A percentile compares a stretch with the other conserved stretches of the same genome.
Evolutionary conservation across 1,284 basidiomycete genomes (phyloP).

Genomic region (Flammula alnicola): DNA sequence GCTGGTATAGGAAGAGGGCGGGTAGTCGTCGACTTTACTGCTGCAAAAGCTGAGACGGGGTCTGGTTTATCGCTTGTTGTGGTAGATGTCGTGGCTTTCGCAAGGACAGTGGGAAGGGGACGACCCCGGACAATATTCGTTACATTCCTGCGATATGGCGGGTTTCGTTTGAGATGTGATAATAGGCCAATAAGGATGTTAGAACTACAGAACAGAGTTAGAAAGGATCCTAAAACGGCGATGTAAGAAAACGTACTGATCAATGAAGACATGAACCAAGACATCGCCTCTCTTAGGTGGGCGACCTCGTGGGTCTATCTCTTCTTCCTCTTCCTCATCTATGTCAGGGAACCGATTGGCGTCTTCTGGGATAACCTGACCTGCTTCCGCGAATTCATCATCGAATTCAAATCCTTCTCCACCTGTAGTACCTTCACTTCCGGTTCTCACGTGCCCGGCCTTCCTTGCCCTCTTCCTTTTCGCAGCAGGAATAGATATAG

Average conservation of each 20-base stretch:
- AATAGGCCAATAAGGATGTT: conserved; percentile 85
- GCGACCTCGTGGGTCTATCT: conserved; percentile 52
- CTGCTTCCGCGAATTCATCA: conserved; percentile 18
- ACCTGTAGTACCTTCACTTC: conserved; percentile 16
- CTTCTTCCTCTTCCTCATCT: conserved; percentile 35
- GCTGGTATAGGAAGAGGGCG: conserved; percentile 26
- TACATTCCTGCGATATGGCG: conserved; percentile 31
- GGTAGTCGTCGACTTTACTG: conserved; percentile 19
- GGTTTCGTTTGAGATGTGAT: conserved; percentile 60
- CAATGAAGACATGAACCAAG: conserved; percentile 83
- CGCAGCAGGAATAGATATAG: conserved; percentile 12
- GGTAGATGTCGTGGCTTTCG: conserved; percentile 14
- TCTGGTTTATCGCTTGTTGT: conserved; percentile 10
- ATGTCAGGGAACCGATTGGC: conserved; percentile 7
- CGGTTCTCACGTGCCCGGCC: conserved; percentile 18
- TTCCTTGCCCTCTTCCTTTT: conserved; percentile 32
- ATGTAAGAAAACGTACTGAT: conserved; percentile 60
- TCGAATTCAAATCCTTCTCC: conserved; percentile 18
- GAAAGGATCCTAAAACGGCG: not conserved
- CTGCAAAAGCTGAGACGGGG: conserved; percentile 22
- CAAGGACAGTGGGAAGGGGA: conserved; percentile 20
- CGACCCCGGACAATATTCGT: conserved; percentile 21
- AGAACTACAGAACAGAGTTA: conserved; percentile 52
- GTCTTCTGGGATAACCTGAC: not conserved
- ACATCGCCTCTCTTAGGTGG: conserved; percentile 51